Percentiles rank a stretch among this genome's conserved stretches.
These are phyloP conservation scores for Cercospora janseana DNA, from an alignment of 2,329 filamentous ascomycete species.

Conservation along the genomic window DNA sequence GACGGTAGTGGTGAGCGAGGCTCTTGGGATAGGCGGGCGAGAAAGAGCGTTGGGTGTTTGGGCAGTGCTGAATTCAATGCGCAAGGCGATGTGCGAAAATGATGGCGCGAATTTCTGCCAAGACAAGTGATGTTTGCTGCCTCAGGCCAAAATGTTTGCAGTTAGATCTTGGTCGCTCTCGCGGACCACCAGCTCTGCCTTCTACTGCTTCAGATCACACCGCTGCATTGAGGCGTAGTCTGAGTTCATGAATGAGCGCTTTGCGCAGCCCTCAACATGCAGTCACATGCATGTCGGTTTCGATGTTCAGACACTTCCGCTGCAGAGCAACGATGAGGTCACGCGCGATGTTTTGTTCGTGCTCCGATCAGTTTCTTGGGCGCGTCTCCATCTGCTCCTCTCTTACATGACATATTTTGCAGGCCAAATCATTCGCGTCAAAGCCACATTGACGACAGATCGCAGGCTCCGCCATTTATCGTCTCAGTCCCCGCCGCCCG, in stretches of 20 bases:
- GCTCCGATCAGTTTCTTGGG: neutral
- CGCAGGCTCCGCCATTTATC: neutral
- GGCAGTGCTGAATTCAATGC: slow-evolving; percentile 2
- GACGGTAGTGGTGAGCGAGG: slow-evolving; percentile 45
- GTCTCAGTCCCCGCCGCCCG: neutral
- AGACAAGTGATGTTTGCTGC: neutral
- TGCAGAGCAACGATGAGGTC: slow-evolving; percentile 10
- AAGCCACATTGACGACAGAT: neutral
- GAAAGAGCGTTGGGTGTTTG: slow-evolving; percentile 18
- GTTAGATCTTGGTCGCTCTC: neutral
- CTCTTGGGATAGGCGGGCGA: slow-evolving; percentile 7
- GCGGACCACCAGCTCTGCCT: neutral
- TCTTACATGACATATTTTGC: neutral
- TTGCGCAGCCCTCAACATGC: neutral
- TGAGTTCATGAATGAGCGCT: neutral
- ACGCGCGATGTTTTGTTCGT: slow-evolving; percentile 6
- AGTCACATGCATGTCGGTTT: neutral
- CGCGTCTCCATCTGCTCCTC: neutral
- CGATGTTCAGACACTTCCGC: neutral
- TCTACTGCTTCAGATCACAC: neutral
- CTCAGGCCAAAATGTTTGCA: neutral
- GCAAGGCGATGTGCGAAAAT: neutral
- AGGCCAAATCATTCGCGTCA: neutral
- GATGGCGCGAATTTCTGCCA: neutral
- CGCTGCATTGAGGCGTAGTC: neutral